Base-by-base conservation (phyloP, 306 rosid species). In the Bauhinia variegata region DNA sequence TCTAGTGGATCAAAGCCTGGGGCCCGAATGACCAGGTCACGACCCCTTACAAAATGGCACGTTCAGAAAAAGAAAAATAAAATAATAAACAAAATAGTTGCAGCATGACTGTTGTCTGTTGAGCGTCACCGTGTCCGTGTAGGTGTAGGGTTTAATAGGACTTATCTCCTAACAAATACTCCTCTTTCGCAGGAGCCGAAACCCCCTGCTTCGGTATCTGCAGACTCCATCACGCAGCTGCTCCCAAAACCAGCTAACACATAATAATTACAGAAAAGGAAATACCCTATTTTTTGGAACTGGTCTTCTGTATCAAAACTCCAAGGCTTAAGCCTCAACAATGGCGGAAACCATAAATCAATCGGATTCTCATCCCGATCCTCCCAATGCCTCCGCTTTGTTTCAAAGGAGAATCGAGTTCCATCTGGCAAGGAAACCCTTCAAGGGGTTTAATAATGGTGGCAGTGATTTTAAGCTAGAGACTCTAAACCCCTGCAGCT, bases 71-170 rank as follows among this genome's bases (percentile, higher is more conserved):
- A 23, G 2, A 23, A 23, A 23, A 23, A 23, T 23, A 23, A n/a
- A n/a, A n/a, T n/a, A n/a, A n/a, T n/a, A n/a, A n/a, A 23, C 2
- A 23, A 23, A 23, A 23, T 23, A 23, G 28, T 23, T 23, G 2
- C 28, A 23, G 28, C 2, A n/a, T n/a, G n/a, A n/a, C n/a, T n/a
- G n/a, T 23, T 23, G 28, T 23, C 28, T 23, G 2, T 23, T 23
- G 2, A 23, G 2, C 28, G 28, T 23, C 28, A 2, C 28, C 28
- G 28, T 23, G 28, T 23, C 28, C 28, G 2, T 30, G 39, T 39
- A 0, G 13, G 6, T 52, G 92, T 88, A 88, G 97, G 97, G 97
- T 88, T 91, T 91, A 85, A 76, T 72, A 81, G 78, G 66, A 2
- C 57, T 70, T 44, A 6, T 32, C 43, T 0, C 13, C 13, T 4